Conservation (phyloP, 2,329 filamentous ascomycete genomes). For the Penicillium fuscoglaucum region DNA sequence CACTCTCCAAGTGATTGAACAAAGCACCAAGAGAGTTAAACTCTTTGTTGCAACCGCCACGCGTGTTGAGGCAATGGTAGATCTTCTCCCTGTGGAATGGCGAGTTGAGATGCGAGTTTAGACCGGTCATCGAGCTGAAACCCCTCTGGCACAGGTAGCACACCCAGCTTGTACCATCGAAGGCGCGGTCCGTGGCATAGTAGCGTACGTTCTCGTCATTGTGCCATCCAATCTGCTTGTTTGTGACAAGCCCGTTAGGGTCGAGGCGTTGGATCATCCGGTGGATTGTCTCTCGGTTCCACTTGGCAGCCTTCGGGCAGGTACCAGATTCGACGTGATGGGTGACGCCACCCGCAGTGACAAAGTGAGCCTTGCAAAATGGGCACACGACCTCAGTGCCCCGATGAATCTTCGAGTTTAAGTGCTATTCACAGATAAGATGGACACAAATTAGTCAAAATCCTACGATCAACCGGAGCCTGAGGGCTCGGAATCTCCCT, state of each 20-base stretch:
- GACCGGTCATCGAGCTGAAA: constrained; percentile 38
- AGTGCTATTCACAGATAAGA: constrained; percentile 47
- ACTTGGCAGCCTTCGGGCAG: constrained; percentile 48
- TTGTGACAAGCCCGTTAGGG: constrained; percentile 51
- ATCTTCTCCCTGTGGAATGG: constrained; percentile 42
- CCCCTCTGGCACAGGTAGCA: constrained; percentile 56
- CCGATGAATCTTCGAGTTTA: constrained; percentile 54
- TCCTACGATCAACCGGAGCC: neutral
- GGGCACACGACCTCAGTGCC: constrained; percentile 52
- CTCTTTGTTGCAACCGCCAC: constrained; percentile 33
- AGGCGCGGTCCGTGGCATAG: constrained; percentile 44
- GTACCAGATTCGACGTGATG: constrained; percentile 55
- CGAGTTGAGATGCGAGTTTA: constrained; percentile 59
- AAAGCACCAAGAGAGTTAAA: constrained; percentile 42
- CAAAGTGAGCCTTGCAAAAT: constrained; percentile 52
- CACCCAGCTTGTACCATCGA: constrained; percentile 50
- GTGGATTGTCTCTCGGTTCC: constrained; percentile 55
- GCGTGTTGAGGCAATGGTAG: constrained; percentile 46
- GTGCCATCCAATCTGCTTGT: constrained; percentile 52
- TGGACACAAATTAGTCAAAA: neutral
- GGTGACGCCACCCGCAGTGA: constrained; percentile 55
- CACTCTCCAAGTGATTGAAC: constrained; percentile 50
- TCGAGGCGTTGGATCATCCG: constrained; percentile 50
- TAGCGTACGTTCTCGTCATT: constrained; percentile 33
- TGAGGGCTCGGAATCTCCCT: neutral